phyloP scores from a whole-genome alignment of 192 early-diverging fungal species.

The Linderina pennispora region DNA sequence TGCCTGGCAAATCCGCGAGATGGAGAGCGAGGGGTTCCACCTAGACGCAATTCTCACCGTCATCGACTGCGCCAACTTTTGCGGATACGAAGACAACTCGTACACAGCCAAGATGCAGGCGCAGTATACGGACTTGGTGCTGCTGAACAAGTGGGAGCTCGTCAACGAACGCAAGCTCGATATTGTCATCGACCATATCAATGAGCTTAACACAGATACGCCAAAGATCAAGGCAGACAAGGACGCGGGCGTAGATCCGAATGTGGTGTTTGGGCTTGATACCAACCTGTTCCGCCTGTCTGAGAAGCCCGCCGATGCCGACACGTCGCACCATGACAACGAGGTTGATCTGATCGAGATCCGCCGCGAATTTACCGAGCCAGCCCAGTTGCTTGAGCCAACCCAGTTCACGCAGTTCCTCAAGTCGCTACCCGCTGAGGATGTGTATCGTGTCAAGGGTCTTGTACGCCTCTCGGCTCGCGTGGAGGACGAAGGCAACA shows the following conservation, averaged over 20 bases:
- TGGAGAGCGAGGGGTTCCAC: constrained; percentile 67
- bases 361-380: constrained; percentile 3
- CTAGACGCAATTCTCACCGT: constrained; percentile 94
- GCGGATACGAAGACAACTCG: constrained; percentile 92
- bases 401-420: constrained; percentile 56
- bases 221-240: constrained; percentile 66
- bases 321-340: constrained; percentile 57
- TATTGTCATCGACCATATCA: constrained; percentile 83
- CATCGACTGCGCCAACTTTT: constrained; percentile 91
- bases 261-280: constrained; percentile 90
- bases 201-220: constrained; percentile 92
- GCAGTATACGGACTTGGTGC: constrained; percentile 83
- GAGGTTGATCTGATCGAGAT: constrained; percentile 79
- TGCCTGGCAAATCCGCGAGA: constrained; percentile 92
- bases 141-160: constrained; percentile 89
- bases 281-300: constrained; percentile 67
- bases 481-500: constrained; percentile 14
- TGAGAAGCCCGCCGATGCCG: neutral
- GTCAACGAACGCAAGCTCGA: constrained; percentile 80
- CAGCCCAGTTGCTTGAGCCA: constrained; percentile 8
- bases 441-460: constrained; percentile 91
- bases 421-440: constrained; percentile 62
- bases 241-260: constrained; percentile 39
- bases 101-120: constrained; percentile 95
- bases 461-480: constrained; percentile 54